phyloP scores from a whole-genome alignment of 1,139 yeast genomes.

The Nakaseomyces glabratus region DNA sequence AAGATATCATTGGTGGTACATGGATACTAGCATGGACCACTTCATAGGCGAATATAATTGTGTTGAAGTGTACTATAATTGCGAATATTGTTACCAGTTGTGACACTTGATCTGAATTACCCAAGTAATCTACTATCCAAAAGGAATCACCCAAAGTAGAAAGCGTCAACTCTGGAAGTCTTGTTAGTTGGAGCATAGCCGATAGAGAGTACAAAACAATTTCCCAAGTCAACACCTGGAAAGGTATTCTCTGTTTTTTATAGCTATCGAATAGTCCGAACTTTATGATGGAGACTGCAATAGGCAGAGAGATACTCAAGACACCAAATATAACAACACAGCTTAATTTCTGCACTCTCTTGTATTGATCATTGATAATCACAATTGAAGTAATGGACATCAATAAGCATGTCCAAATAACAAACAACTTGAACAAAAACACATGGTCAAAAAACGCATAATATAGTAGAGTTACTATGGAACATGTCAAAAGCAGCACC shows the following conservation, averaged over 20 bases:
- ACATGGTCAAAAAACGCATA: conserved; percentile 57
- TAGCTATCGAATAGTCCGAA: conserved; percentile 2
- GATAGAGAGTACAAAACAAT: conserved; percentile 1
- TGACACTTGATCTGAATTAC: conserved; percentile 4
- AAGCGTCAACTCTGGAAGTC: conserved; percentile 3
- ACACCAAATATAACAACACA: neutral
- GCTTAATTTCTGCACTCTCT: conserved; percentile 1
- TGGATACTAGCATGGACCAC: too few relatives aligned
- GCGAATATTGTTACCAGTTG: conserved; percentile 5
- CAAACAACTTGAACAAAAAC: conserved; percentile 36
- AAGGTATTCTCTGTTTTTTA: conserved; percentile 1
- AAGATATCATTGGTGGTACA: too few relatives aligned
- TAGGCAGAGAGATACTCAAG: neutral
- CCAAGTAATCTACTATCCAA: conserved; percentile 2
- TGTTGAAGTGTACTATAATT: conserved; percentile 3
- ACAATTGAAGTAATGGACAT: conserved; percentile 22
- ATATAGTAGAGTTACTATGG: conserved; percentile 33
- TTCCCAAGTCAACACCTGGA: conserved; percentile 3
- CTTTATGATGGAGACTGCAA: conserved; percentile 1
- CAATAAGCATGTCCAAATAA: conserved; percentile 1
- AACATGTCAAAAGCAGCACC: conserved; percentile 9
- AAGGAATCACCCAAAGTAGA: conserved; percentile 4
- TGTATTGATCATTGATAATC: conserved; percentile 27
- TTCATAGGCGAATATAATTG: conserved; percentile 4
- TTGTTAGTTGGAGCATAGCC: conserved; percentile 2